Conservation (phyloP, 1,139 yeast genomes). For the Torulaspora pretoriensis region DNA sequence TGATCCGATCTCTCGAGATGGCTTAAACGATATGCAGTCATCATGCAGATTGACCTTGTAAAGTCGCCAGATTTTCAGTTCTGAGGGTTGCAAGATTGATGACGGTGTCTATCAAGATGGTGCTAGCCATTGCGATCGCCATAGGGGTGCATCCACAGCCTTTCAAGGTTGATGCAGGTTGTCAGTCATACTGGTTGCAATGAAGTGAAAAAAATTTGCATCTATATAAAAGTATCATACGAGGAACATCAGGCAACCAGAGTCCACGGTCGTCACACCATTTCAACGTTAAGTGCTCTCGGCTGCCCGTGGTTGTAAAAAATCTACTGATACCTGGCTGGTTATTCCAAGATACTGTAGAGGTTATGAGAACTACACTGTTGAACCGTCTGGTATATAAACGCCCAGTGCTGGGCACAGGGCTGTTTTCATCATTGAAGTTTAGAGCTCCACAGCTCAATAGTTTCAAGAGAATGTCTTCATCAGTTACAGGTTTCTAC, state of each 20-base stretch:
- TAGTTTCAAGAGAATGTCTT: conserved; percentile 8
- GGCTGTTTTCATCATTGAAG: not conserved
- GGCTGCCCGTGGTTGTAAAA: not conserved
- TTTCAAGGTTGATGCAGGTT: not conserved
- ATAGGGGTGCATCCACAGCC: not conserved
- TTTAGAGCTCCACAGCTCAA: not conserved
- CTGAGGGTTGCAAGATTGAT: not conserved
- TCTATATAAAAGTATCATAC: not conserved
- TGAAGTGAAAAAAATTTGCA: not conserved
- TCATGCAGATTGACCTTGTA: not conserved
- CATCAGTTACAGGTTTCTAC: conserved; percentile 22
- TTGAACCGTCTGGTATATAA: conserved; percentile 9
- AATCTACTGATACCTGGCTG: not conserved
- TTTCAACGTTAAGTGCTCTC: not conserved
- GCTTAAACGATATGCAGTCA: not conserved
- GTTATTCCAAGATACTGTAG: conserved; percentile 3
- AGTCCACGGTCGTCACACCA: not conserved
- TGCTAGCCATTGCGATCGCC: not conserved
- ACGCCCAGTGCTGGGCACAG: not conserved
- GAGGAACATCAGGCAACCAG: not conserved
- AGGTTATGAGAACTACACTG: conserved; percentile 8
- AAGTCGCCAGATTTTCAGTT: not conserved
- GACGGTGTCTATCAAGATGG: not conserved
- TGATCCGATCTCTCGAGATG: not conserved
- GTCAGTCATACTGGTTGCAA: not conserved